phyloP scores from a whole-genome alignment of 2,329 filamentous ascomycete genomes.

The Fusarium xyrophilum region DNA sequence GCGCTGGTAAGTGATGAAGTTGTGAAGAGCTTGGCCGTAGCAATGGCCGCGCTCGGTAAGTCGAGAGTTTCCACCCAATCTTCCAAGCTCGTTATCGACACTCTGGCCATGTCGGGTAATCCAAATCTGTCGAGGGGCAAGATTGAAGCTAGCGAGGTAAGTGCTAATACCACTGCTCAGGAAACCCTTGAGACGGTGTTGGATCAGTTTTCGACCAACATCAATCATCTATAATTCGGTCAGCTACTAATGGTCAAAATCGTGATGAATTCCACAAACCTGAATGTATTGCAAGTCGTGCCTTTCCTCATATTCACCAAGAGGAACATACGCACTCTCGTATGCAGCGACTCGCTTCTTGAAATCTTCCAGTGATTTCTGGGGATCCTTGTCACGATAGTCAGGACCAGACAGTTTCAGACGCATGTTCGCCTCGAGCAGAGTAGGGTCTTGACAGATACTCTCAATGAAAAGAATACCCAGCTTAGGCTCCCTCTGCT shows the following conservation, averaged over 20 bases:
- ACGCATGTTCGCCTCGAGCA: constrained; percentile 96
- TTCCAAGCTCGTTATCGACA: constrained; percentile 82
- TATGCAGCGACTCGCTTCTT: constrained; percentile 91
- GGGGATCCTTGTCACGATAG: constrained; percentile 91
- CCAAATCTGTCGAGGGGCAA: constrained; percentile 96
- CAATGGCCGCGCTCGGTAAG: constrained; percentile 80
- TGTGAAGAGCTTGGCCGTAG: constrained; percentile 81
- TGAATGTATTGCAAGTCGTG: constrained; percentile 94
- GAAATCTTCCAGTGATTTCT: constrained; percentile 86
- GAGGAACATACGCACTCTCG: constrained; percentile 89
- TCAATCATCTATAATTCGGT: constrained; percentile 77
- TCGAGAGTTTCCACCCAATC: constrained; percentile 88
- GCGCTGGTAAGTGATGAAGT: constrained; percentile 83
- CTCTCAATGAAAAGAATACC: constrained; percentile 96
- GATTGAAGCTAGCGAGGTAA: constrained; percentile 95
- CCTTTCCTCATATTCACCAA: constrained; percentile 90
- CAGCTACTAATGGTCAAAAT: constrained; percentile 30
- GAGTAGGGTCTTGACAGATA: constrained; percentile 81
- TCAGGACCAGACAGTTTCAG: constrained; percentile 95
- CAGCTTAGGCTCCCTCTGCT: constrained; percentile 80
- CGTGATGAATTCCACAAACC: constrained; percentile 47
- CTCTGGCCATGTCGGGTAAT: constrained; percentile 96
- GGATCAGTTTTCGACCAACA: constrained; percentile 91
- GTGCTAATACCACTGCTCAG: constrained; percentile 90
- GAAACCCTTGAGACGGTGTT: constrained; percentile 90